Evolutionary conservation across 2,329 filamentous ascomycete genomes (phyloP).

Genomic region (Coccinonectria pachysandricola): DNA sequence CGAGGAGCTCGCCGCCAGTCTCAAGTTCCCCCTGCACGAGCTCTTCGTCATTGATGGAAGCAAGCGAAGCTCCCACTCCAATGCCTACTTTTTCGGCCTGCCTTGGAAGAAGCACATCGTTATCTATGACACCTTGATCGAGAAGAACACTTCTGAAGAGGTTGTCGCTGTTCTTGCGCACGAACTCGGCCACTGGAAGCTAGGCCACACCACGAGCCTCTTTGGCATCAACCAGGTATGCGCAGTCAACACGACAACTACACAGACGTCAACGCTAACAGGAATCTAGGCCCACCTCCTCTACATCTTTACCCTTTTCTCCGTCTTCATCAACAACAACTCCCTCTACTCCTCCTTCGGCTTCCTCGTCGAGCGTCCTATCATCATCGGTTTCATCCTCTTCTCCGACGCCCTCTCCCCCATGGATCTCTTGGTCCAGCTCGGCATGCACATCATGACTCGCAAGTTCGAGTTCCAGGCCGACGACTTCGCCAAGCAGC

Average conservation of each 20-base stretch:
- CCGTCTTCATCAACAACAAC: conserved; percentile 90
- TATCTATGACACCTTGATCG: conserved; percentile 94
- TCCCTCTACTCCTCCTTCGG: conserved; percentile 89
- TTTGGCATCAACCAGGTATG: conserved; percentile 74
- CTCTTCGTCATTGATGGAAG: conserved; percentile 90
- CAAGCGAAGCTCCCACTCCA: conserved; percentile 79
- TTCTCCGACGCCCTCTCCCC: conserved; percentile 95
- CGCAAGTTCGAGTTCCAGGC: conserved; percentile 95
- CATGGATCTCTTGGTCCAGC: conserved; percentile 89
- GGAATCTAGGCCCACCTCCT: conserved; percentile 90
- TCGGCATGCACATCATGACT: conserved; percentile 91
- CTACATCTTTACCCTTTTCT: conserved; percentile 95
- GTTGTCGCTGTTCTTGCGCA: conserved; percentile 92
- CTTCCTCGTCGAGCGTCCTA: conserved; percentile 72
- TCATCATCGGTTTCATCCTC: conserved; percentile 93
- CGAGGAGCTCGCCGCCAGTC: conserved; percentile 68
- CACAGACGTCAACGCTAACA: too few species aligned
- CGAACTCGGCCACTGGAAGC: conserved; percentile 93
- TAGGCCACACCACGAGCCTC: conserved; percentile 87
- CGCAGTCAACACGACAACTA: neutral
- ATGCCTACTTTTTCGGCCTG: conserved; percentile 91
- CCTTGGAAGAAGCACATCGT: conserved; percentile 99
- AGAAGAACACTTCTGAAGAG: conserved; percentile 86
- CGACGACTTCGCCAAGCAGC: conserved; percentile 74
- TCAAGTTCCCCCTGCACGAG: conserved; percentile 87